Evolutionary conservation across 441 rosid species (phyloP).

Genomic region (Corymbia citriodora): DNA sequence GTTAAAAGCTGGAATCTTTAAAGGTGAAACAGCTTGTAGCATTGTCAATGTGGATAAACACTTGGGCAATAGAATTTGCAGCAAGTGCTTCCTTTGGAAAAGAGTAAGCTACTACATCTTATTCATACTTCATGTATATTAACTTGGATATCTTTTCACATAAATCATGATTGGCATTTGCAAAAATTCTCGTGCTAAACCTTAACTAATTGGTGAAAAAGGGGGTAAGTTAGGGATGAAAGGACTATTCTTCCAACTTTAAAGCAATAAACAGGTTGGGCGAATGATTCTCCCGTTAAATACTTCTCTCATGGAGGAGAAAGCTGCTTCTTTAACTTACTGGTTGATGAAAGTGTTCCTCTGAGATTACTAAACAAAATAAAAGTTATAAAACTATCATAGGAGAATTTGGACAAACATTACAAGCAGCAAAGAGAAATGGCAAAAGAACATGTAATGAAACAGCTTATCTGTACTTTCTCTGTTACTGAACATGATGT

Average conservation of each 20-base stretch:
- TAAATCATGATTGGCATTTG: not conserved
- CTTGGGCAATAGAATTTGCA: not conserved
- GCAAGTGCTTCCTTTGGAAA: not conserved
- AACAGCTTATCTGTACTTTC: not conserved
- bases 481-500: not conserved
- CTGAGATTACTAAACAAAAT: not conserved
- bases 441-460: not conserved
- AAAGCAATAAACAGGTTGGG: not conserved
- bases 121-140: not conserved
- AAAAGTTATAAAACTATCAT: not conserved
- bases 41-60: not conserved
- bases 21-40: not conserved
- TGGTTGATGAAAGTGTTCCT: not conserved
- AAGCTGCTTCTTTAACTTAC: not conserved
- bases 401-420: not conserved
- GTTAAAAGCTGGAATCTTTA: not conserved
- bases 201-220: not conserved
- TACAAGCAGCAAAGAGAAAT: not conserved
- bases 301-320: not conserved
- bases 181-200: not conserved
- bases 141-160: not conserved
- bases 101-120: not conserved
- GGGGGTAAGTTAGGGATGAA: not conserved
- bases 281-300: not conserved
- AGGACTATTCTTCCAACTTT: not conserved